phyloP scores from a whole-genome alignment of 306 rosid species.

The Cyamopsis tetragonoloba region DNA sequence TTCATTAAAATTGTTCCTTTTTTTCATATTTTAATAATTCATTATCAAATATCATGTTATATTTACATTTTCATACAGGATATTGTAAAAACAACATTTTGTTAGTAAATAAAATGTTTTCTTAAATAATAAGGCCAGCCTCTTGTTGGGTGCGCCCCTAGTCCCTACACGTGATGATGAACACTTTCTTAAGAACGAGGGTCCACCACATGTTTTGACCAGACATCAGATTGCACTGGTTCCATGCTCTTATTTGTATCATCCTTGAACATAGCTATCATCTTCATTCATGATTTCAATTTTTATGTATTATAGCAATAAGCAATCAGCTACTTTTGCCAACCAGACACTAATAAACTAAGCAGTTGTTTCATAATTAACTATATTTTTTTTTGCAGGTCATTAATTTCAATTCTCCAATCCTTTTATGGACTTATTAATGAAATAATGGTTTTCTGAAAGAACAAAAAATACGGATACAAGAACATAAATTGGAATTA shows the following conservation, averaged over 20 bases:
- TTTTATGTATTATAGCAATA: not conserved
- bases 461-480: not conserved
- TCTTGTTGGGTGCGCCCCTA: not conserved
- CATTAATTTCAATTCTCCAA: not conserved
- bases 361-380: not conserved
- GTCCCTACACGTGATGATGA: not conserved
- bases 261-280: no score
- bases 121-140: no score
- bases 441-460: not conserved
- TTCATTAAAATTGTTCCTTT: no score
- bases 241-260: no score
- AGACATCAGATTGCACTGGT: no score
- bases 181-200: not conserved
- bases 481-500: not conserved
- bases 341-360: no score
- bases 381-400: not conserved
- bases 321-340: not conserved
- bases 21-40: no score
- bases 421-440: not conserved
- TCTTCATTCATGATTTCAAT: no score
- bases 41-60: no score
- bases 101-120: no score
- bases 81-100: no score
- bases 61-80: no score
- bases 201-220: conserved; percentile 17